phyloP scores from a whole-genome alignment of 441 rosid species.

The Omphalea diandra region DNA sequence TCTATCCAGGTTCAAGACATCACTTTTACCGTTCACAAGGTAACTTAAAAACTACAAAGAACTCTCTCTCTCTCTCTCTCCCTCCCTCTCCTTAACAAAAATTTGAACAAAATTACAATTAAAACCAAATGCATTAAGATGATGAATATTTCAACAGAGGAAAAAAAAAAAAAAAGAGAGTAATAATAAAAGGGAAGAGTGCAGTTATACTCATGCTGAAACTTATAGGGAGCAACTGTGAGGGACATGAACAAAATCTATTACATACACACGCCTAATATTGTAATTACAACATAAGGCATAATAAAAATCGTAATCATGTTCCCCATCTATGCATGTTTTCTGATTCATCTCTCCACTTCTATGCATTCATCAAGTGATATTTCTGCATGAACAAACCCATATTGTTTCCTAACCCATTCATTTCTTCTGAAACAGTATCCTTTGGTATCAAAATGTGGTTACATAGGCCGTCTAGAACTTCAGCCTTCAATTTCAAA shows the following conservation, averaged over 20 bases:
- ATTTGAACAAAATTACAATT: too few species aligned
- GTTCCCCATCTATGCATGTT: neutral
- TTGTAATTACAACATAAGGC: neutral
- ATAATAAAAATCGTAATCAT: neutral
- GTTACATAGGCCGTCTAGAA: slow-evolving; percentile 62
- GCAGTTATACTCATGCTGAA: neutral
- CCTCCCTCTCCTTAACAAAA: too few species aligned
- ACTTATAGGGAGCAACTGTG: neutral
- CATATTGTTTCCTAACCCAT: slow-evolving; percentile 12
- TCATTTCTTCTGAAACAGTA: slow-evolving; percentile 46
- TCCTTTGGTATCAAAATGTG: slow-evolving; percentile 77
- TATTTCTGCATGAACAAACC: neutral
- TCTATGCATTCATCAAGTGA: neutral
- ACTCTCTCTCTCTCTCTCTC: neutral
- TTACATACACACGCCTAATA: neutral
- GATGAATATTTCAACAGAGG: too few species aligned
- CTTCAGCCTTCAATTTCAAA: slow-evolving; percentile 61
- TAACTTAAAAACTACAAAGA: slow-evolving; percentile 22
- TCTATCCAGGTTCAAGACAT: slow-evolving; percentile 57
- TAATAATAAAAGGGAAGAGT: too few species aligned
- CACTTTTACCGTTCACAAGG: slow-evolving; percentile 76
- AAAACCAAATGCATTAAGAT: too few species aligned
- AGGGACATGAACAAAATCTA: neutral
- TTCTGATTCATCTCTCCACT: neutral
- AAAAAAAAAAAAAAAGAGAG: too few species aligned